phyloP scores from a whole-genome alignment of 768 basidiomycete genomes.

The Mycena galopus region DNA sequence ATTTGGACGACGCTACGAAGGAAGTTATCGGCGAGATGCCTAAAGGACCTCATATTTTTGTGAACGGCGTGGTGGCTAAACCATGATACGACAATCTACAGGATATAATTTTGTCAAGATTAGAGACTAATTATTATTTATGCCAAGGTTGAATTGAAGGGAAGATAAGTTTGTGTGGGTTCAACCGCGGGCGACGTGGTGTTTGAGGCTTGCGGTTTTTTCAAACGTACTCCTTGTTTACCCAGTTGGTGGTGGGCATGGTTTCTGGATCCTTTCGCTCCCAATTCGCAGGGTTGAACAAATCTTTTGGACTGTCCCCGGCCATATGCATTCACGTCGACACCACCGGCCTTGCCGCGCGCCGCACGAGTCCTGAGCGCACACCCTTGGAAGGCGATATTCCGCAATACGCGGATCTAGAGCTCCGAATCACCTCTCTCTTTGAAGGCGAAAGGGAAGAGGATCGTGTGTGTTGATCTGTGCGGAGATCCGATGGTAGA shows the following conservation, averaged over 20 bases:
- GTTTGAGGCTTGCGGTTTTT: too few species aligned
- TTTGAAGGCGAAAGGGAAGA: slow-evolving; percentile 67
- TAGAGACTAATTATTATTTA: background rate
- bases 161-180: background rate
- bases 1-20: slow-evolving; percentile 68
- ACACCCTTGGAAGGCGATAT: slow-evolving; percentile 65
- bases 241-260: too few species aligned
- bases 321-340: slow-evolving; percentile 81
- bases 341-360: slow-evolving; percentile 62
- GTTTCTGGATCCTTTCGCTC: too few species aligned
- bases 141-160: background rate
- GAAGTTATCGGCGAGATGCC: slow-evolving; percentile 64
- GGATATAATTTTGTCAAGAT: too few species aligned
- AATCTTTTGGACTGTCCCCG: slow-evolving; percentile 53
- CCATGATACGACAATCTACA: slow-evolving; percentile 24
- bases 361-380: slow-evolving; percentile 72
- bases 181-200: too few species aligned
- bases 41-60: slow-evolving; percentile 65
- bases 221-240: too few species aligned
- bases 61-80: slow-evolving; percentile 56
- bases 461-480: slow-evolving; percentile 84
- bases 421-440: slow-evolving; percentile 83
- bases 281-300: slow-evolving; percentile 54
- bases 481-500: slow-evolving; percentile 77
- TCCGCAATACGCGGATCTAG: slow-evolving; percentile 79